A percentile compares a stretch with the other conserved stretches of the same genome.
phyloP scores from a whole-genome alignment of 2,329 filamentous ascomycete species.

The Fusarium musae region DNA sequence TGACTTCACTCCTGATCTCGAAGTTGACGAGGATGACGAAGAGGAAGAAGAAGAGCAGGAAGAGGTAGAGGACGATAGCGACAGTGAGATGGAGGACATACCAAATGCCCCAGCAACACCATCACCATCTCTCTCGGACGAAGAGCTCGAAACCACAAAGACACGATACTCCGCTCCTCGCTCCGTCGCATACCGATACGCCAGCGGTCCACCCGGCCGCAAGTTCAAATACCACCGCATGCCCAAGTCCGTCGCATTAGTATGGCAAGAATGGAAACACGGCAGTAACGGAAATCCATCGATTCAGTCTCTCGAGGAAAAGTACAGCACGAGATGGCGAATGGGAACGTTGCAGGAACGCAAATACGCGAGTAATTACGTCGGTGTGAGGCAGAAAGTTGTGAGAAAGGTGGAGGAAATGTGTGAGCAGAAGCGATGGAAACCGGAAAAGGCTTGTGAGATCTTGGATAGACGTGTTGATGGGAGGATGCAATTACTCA shows the following conservation, averaged over 20 bases:
- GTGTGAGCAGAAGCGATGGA: neutral
- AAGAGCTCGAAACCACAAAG: neutral
- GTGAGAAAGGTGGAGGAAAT: conserved; percentile 35
- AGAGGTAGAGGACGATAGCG: neutral
- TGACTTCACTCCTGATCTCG: neutral
- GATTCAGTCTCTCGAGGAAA: conserved; percentile 36
- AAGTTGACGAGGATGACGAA: neutral
- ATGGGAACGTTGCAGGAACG: conserved; percentile 24
- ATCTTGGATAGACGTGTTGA: conserved; percentile 37
- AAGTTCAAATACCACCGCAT: conserved; percentile 41
- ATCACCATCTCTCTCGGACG: neutral
- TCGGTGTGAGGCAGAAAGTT: conserved; percentile 39
- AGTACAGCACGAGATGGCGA: conserved; percentile 39
- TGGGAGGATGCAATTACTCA: conserved; percentile 40
- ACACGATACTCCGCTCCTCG: conserved; percentile 37
- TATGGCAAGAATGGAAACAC: conserved; percentile 43
- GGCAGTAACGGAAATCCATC: conserved; percentile 37
- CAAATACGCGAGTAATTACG: conserved; percentile 45
- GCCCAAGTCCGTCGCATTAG: conserved; percentile 35
- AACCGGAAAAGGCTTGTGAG: conserved; percentile 15
- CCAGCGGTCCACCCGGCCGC: conserved; percentile 18
- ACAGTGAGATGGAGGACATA: neutral
- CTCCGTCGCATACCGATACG: conserved; percentile 25
- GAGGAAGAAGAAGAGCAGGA: neutral
- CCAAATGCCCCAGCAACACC: neutral